These are phyloP conservation scores for Nematocida homosporus DNA, from an alignment of 371 early-diverging fungal species.

Conservation along the genomic window DNA sequence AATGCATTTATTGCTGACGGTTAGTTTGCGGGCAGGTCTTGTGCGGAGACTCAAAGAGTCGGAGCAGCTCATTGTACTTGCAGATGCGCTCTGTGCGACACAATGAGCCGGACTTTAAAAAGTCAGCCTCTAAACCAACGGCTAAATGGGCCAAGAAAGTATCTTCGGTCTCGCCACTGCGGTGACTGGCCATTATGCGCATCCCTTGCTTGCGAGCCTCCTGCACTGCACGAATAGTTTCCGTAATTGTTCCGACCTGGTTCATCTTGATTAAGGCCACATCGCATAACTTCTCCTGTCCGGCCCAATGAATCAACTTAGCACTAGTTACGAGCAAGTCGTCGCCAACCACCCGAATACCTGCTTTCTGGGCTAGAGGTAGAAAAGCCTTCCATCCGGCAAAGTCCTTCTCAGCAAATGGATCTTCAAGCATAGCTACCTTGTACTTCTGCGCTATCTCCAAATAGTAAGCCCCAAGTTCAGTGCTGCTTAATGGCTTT, in stretches of 20 bases:
- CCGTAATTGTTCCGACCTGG: constrained; percentile 94
- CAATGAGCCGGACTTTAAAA: constrained; percentile 97
- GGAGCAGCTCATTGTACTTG: constrained; percentile 93
- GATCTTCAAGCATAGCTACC: constrained; percentile 90
- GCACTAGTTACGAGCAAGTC: constrained; percentile 97
- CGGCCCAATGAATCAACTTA: constrained; percentile 77
- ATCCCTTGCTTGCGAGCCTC: constrained; percentile 74
- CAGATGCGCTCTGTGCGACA: constrained; percentile 90
- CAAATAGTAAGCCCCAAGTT: constrained; percentile 78
- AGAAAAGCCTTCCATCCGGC: constrained; percentile 78
- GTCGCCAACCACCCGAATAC: constrained; percentile 88
- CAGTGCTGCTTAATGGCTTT: constrained; percentile 69
- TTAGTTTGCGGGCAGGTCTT: background rate
- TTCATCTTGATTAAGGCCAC: constrained; percentile 93
- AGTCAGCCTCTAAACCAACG: constrained; percentile 88
- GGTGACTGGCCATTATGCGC: constrained; percentile 97
- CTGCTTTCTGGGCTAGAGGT: constrained; percentile 68
- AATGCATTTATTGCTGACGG: no score
- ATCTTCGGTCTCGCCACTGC: constrained; percentile 97
- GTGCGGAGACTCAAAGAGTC: constrained; percentile 69
- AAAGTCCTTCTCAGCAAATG: constrained; percentile 97
- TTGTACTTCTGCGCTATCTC: constrained; percentile 76
- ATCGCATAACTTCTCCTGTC: constrained; percentile 85
- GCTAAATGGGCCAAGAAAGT: constrained; percentile 92
- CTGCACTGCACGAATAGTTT: constrained; percentile 80